These are phyloP conservation scores for Teratosphaeria viscida DNA, from an alignment of 2,329 filamentous ascomycete species.

Conservation along the genomic window DNA sequence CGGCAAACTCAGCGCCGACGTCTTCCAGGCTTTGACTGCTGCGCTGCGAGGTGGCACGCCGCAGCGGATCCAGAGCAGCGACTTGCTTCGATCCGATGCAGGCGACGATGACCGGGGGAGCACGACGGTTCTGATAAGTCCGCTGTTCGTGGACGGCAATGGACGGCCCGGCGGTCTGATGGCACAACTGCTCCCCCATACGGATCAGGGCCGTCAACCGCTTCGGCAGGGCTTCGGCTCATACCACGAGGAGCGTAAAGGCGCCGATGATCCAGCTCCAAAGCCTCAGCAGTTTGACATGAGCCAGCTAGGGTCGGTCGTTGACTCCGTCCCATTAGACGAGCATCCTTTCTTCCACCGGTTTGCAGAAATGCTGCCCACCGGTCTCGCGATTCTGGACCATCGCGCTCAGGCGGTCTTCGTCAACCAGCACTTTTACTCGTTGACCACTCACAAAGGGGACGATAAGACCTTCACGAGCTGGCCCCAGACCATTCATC, in stretches of 20 bases:
- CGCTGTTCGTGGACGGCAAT: conserved; percentile 8
- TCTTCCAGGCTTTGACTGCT: conserved; percentile 24
- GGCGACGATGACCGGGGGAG: conserved; percentile 1
- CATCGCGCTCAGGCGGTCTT: conserved; percentile 35
- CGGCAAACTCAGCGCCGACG: conserved; percentile 24
- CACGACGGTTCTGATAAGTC: conserved; percentile 16
- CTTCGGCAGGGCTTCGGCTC: neutral
- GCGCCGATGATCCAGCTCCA: neutral
- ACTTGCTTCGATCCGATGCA: conserved; percentile 7
- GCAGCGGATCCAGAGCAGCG: conserved; percentile 10
- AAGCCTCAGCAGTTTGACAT: neutral
- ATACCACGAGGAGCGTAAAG: neutral
- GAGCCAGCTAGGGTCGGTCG: conserved; percentile 1
- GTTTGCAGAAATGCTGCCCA: conserved; percentile 37
- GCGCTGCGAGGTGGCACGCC: conserved; percentile 19
- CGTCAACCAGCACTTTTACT: conserved; percentile 37
- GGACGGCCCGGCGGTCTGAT: conserved; percentile 3
- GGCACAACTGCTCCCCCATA: conserved; percentile 5
- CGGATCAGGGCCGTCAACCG: neutral
- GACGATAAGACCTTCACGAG: conserved; percentile 31
- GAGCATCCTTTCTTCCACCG: conserved; percentile 34
- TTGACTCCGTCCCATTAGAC: conserved; percentile 18
- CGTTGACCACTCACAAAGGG: conserved; percentile 33
- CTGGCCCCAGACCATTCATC: conserved; percentile 38
- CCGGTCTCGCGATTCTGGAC: conserved; percentile 36